phyloP scores from a whole-genome alignment of 371 early-diverging fungal species.

The Mortierella sp. region DNA sequence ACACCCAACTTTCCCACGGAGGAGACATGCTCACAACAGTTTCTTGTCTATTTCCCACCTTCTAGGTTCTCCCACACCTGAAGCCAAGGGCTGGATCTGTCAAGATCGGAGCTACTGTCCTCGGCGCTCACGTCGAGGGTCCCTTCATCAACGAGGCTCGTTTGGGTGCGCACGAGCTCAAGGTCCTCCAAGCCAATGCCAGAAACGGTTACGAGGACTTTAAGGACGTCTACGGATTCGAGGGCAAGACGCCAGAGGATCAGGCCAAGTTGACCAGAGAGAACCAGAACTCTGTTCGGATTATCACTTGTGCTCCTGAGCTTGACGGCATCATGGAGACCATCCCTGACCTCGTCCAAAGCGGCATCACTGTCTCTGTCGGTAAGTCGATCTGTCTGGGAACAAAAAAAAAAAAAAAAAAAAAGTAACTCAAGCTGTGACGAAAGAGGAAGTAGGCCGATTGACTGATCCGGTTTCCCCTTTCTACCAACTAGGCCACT shows the following conservation, averaged over 20 bases:
- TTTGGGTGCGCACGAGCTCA: slow-evolving; percentile 84
- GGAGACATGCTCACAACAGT: background rate
- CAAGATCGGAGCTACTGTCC: slow-evolving; percentile 78
- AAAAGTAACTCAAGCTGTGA: background rate
- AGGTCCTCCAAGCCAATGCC: slow-evolving; percentile 70
- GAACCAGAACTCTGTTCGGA: slow-evolving; percentile 64
- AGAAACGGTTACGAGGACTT: slow-evolving; percentile 76
- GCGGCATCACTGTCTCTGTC: slow-evolving; percentile 76
- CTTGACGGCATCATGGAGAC: slow-evolving; percentile 78
- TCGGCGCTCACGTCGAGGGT: slow-evolving; percentile 88
- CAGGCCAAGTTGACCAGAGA: slow-evolving; percentile 58
- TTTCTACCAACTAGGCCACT: slow-evolving; percentile 64
- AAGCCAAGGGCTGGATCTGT: slow-evolving; percentile 76
- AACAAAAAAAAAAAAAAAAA: background rate
- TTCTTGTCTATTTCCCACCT: background rate
- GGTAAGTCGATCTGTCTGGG: slow-evolving; percentile 40
- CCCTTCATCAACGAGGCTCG: slow-evolving; percentile 82
- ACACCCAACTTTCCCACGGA: too few relatives aligned
- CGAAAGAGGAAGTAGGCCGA: background rate
- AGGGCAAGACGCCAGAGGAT: slow-evolving; percentile 48
- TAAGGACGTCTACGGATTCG: slow-evolving; percentile 76
- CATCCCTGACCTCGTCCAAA: slow-evolving; percentile 73
- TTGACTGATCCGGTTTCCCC: background rate
- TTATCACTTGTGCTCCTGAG: slow-evolving; percentile 88
- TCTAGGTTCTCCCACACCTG: slow-evolving; percentile 73